Base-by-base conservation (phyloP, 140 eudicot species). In the Cichorium intybus region DNA sequence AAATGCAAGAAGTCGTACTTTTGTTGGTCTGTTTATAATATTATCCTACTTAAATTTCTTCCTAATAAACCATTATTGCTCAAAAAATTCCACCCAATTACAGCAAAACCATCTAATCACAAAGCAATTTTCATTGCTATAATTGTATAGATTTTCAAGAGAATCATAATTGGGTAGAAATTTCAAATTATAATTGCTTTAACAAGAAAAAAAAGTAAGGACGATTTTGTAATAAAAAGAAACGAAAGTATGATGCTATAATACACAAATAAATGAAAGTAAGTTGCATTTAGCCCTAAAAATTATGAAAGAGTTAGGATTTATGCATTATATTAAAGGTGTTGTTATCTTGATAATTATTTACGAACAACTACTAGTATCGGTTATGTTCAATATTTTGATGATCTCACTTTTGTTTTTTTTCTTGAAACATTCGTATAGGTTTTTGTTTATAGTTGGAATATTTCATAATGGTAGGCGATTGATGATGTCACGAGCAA, bases 391-490 rank as follows among this genome's bases (percentile, higher is more conserved):
- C 20, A 29, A 59, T 49, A 21, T 70, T 26, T 48, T 5, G 68
- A 60, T 48, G 68, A 47, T 48, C 15, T 15, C 56, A 5, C 41
- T 24, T 67, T 68, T 41, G 33, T 70, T 61, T 56, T 34, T 33
- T n/a, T 61, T 27, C 47, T n/a, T 61, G 24, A 51, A 51, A 51
- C 49, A 45, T 43, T 71, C 43, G 18, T 35, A 60, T 34, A 16
- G 18, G 55, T 71, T 61, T 68, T 50, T 52, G 37, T 65, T 43
- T 43, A 4, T 66, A 24, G 62, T 66, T 48, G 73, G 48, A 56
- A 51, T 9, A 48, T 56, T 31, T 29, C 18, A 33, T 62, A 53
- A 62, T 52, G 57, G 56, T 41, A 62, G 48, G 53, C 29, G 21
- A 24, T 24, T 34, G 34, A 24, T 74, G 74, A 66, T 66, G 49